Evolutionary conservation across 2,329 filamentous ascomycete species (phyloP).

Genomic region (Aspergillus udagawae): DNA sequence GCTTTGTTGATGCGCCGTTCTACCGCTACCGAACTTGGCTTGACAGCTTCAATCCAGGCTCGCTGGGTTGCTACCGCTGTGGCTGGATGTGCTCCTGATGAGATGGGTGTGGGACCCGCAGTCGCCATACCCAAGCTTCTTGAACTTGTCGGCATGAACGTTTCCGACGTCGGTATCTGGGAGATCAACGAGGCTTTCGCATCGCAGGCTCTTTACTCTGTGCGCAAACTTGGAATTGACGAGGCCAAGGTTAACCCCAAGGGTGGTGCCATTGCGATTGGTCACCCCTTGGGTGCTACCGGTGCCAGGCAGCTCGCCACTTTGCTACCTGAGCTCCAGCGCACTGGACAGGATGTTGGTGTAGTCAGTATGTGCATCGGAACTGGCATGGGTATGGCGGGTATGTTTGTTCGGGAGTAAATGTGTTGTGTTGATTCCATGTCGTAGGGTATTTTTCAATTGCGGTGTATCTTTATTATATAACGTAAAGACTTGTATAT

Average conservation of each 20-base stretch:
- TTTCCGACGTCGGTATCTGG: conserved; percentile 74
- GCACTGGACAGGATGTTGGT: conserved; percentile 68
- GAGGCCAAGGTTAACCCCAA: conserved; percentile 79
- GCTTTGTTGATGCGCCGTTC: conserved; percentile 79
- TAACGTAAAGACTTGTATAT: conserved; percentile 18
- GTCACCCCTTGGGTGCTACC: conserved; percentile 86
- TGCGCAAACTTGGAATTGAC: conserved; percentile 59
- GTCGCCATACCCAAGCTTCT: conserved; percentile 81
- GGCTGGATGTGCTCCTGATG: conserved; percentile 76
- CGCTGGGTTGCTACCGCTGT: conserved; percentile 76
- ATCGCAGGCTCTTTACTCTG: conserved; percentile 63
- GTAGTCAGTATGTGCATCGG: conserved; percentile 90
- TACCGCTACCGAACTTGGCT: conserved; percentile 69
- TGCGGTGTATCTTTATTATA: conserved; percentile 7
- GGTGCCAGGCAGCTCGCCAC: conserved; percentile 77
- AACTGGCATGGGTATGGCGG: conserved; percentile 75
- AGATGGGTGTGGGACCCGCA: conserved; percentile 91
- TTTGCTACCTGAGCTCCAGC: conserved; percentile 64
- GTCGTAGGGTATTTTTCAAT: conserved; percentile 4
- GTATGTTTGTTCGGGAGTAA: conserved; percentile 62
- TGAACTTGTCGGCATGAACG: conserved; percentile 61
- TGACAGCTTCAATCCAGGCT: conserved; percentile 67
- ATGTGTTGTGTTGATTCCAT: conserved; percentile 2
- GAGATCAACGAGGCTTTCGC: conserved; percentile 86
- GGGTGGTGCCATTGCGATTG: conserved; percentile 89